Evolutionary conservation across 108 stramenopile species (phyloP).

Genomic region (Mayamaea pseudoterrestris): DNA sequence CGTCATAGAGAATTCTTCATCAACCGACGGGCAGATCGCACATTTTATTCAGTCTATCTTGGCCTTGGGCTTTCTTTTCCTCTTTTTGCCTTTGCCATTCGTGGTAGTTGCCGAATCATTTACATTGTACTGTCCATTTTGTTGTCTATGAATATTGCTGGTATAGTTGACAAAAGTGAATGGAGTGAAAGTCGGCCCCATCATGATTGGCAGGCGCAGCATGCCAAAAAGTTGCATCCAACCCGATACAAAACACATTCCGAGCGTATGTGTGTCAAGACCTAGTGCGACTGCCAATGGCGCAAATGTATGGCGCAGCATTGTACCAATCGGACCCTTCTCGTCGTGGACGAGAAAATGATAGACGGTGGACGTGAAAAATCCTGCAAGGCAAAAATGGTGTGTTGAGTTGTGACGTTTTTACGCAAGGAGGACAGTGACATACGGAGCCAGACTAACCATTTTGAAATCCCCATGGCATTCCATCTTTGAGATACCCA

Average conservation of each 20-base stretch:
- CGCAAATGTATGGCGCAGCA: slow-evolving; percentile 22
- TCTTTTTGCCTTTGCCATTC: slow-evolving; percentile 9
- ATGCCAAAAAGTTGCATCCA: slow-evolving; percentile 64
- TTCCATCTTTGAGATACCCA: slow-evolving; percentile 35
- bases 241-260: slow-evolving; percentile 26
- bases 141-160: neutral
- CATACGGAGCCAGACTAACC: slow-evolving; percentile 11
- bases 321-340: slow-evolving; percentile 38
- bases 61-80: neutral
- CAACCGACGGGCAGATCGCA: too few relatives aligned
- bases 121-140: neutral
- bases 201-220: slow-evolving; percentile 43
- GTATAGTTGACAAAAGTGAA: slow-evolving; percentile 15
- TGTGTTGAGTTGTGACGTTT: neutral
- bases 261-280: slow-evolving; percentile 39
- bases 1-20: too few relatives aligned
- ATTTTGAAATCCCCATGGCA: slow-evolving; percentile 63
- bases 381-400: neutral
- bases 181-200: slow-evolving; percentile 63
- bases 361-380: slow-evolving; percentile 42
- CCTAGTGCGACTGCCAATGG: slow-evolving; percentile 23
- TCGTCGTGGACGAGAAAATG: slow-evolving; percentile 65
- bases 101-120: slow-evolving; percentile 2
- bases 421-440: neutral
- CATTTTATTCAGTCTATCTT: neutral